Base-by-base conservation (phyloP, 768 basidiomycete genomes). In the Pholiota conissans region DNA sequence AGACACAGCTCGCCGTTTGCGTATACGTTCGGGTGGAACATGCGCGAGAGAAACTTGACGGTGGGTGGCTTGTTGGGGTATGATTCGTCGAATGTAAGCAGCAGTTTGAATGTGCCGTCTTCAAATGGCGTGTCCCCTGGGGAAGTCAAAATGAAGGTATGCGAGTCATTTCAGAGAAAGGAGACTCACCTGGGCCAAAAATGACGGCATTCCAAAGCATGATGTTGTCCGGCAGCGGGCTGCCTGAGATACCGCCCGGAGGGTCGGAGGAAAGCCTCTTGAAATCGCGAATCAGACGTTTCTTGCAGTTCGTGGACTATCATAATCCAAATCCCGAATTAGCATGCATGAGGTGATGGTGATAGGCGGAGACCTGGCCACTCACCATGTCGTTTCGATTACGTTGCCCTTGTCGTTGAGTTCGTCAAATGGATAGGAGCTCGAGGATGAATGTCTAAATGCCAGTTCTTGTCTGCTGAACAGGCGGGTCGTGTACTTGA, bases 191-290 rank as follows among this genome's bases (percentile, higher is more conserved):
- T 73, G 97, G 97, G 2, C 97, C 97, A 69, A 99, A 98, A 61
- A 99, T 99, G 56, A 99, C 97, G 1, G 97, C 97, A 67, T 99
- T 99, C 97, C 97, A 99, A 14, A 98, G 82, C 94, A 98, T 97
- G 73, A 99, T 97, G 71, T 98, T 98, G 71, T 98, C 97, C 2
- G 93, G 89, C 69, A 93, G 95, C 69, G 97, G 96, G 67, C 93
- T 95, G 13, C 96, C 97, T 3, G 93, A 95, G 63, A 99, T 94
- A 5, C 97, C 97, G 52, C 91, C 89, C 0, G 97, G 97, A 3
- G 96, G 95, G 69, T 98, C 97, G 22, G 87, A 88, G 46, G 93
- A 93, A 42, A 99, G 83, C 24, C 93, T 84, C 76, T 97, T 98
- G 77, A 99, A 98, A 76, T 99, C 97, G 57, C 97, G 90, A 61